These are phyloP conservation scores for Rhizopus sp. DNA, from an alignment of 371 early-diverging fungal species.

Conservation along the genomic window DNA sequence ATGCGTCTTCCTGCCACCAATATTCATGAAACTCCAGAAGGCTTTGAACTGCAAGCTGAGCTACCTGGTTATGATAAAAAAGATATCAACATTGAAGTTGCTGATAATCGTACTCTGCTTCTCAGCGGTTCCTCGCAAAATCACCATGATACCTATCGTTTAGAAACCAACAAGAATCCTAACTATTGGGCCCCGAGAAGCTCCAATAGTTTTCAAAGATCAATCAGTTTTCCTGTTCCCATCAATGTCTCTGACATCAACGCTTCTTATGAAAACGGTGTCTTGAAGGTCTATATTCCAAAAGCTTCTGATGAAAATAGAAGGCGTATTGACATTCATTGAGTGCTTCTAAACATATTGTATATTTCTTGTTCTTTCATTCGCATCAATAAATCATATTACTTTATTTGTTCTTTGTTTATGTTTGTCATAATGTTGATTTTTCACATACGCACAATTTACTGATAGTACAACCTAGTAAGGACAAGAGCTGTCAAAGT, in stretches of 20 bases:
- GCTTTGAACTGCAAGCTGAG: slow-evolving; percentile 39
- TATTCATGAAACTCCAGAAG: slow-evolving; percentile 27
- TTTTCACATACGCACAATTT: too few species aligned
- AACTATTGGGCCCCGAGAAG: slow-evolving; percentile 23
- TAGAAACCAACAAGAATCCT: neutral
- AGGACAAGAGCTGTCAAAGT: too few species aligned
- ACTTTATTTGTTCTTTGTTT: neutral
- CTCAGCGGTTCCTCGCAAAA: slow-evolving; percentile 27
- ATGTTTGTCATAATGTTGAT: neutral
- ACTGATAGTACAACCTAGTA: too few species aligned
- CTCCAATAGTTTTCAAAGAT: slow-evolving; percentile 22
- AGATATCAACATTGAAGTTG: slow-evolving; percentile 35
- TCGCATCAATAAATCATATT: too few species aligned
- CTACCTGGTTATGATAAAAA: slow-evolving; percentile 42
- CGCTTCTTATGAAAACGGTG: slow-evolving; percentile 29
- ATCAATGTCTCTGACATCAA: slow-evolving; percentile 23
- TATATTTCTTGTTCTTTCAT: too few species aligned
- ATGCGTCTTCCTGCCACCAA: slow-evolving; percentile 28
- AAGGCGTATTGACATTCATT: neutral
- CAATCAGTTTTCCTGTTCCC: slow-evolving; percentile 23
- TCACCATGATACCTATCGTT: neutral
- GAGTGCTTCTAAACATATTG: too few species aligned
- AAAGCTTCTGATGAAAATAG: slow-evolving; percentile 12
- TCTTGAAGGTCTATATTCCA: slow-evolving; percentile 26
- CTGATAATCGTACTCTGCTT: slow-evolving; percentile 31